Percentiles rank a stretch among this genome's conserved stretches.
Evolutionary conservation across 768 basidiomycete species (phyloP).

Genomic region (Suillus subluteus): DNA sequence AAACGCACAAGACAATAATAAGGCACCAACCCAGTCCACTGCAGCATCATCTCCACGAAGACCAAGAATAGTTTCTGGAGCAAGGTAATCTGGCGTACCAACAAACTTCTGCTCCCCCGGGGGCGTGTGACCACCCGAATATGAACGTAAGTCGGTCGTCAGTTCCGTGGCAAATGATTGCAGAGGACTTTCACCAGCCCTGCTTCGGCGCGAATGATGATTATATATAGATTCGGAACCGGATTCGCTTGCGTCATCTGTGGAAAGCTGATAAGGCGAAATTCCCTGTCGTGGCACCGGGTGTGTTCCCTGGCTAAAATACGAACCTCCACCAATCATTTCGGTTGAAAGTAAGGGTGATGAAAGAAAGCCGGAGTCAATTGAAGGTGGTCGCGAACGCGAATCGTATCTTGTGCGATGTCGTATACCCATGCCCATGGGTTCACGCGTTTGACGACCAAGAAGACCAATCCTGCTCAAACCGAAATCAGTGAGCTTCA

Average conservation of each 20-base stretch:
- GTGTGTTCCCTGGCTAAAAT: constrained; percentile 73
- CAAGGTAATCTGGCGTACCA: constrained; percentile 96
- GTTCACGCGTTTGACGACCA: constrained; percentile 89
- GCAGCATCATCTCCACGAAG: constrained; percentile 92
- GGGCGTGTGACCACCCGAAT: constrained; percentile 63
- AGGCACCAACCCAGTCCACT: constrained; percentile 88
- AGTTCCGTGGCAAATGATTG: constrained; percentile 88
- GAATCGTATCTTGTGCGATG: constrained; percentile 63
- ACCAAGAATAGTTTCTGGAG: constrained; percentile 94
- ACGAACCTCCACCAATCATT: constrained; percentile 65
- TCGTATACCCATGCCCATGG: constrained; percentile 46
- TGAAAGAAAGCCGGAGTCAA: constrained; percentile 78
- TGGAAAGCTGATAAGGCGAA: constrained; percentile 66
- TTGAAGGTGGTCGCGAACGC: constrained; percentile 79
- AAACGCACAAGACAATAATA: constrained; percentile 16
- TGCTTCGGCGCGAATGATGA: constrained; percentile 54
- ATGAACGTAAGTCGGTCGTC: constrained; percentile 80
- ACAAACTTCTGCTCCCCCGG: constrained; percentile 93
- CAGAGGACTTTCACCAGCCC: constrained; percentile 71
- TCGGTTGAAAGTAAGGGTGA: constrained; percentile 74
- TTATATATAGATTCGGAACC: constrained; percentile 81
- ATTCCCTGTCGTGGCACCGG: constrained; percentile 60
- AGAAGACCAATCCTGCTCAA: constrained; percentile 96
- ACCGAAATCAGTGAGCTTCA: constrained; percentile 98
- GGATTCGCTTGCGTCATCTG: constrained; percentile 87